Conservation (phyloP, 768 basidiomycete genomes). For the Lactifluus pinguis region DNA sequence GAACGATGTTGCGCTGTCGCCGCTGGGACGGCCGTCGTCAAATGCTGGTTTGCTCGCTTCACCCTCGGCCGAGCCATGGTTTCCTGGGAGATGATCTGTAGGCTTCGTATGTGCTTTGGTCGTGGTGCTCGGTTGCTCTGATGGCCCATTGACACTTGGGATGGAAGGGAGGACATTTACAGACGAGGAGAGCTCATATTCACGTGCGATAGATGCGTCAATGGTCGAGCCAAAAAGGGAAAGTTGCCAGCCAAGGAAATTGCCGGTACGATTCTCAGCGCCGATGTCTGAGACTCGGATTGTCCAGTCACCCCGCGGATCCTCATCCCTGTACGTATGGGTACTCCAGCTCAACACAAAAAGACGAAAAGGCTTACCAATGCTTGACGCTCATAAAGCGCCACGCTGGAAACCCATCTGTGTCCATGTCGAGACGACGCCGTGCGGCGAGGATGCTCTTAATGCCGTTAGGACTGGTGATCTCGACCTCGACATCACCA, state of each 20-base stretch:
- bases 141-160: conserved; percentile 18
- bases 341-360: not conserved
- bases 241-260: conserved; percentile 87
- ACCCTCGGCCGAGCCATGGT: conserved; percentile 72
- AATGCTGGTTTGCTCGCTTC: conserved; percentile 76
- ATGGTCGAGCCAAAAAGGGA: conserved; percentile 84
- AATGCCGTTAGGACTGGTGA: conserved; percentile 78
- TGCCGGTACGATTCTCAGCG: conserved; percentile 45
- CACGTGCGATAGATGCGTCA: conserved; percentile 56
- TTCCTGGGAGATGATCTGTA: conserved; percentile 77
- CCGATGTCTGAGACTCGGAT: conserved; percentile 77
- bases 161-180: conserved; percentile 44
- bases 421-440: conserved; percentile 54
- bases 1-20: conserved; percentile 20
- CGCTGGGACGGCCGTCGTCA: conserved; percentile 24
- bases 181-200: conserved; percentile 50
- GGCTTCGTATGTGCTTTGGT: conserved; percentile 74
- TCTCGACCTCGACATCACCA: conserved; percentile 90
- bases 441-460: conserved; percentile 73
- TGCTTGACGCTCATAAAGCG: conserved; percentile 98
- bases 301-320: conserved; percentile 85
- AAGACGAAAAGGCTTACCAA: conserved; percentile 52
- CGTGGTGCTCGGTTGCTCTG: conserved; percentile 29
- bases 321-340: conserved; percentile 66
- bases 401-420: conserved; percentile 84